Evolutionary conservation across 106 monocot genomes (phyloP).

Genomic region (Gastrodia elata): DNA sequence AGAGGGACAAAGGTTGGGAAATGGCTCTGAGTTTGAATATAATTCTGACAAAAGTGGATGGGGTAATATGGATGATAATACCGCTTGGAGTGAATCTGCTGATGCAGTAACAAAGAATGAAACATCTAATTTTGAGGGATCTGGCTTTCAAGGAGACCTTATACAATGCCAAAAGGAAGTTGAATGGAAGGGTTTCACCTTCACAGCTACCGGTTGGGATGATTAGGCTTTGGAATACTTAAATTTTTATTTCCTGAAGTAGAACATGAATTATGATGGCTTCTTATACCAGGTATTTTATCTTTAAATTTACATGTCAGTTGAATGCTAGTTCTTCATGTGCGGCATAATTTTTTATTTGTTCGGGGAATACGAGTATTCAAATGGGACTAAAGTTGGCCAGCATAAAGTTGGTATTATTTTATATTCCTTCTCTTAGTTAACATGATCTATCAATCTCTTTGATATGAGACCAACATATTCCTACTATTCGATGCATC

Average conservation of each 20-base stretch:
- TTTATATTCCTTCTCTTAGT: no score
- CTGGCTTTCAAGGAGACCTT: neutral
- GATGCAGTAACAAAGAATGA: neutral
- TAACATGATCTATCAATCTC: no score
- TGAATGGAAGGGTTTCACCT: neutral
- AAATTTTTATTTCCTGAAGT: neutral
- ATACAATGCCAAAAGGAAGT: neutral
- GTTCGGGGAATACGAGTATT: no score
- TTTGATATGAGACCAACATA: no score
- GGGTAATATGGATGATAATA: neutral
- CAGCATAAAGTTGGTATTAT: no score
- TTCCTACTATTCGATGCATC: no score
- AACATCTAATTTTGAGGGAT: neutral
- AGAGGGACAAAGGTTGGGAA: neutral
- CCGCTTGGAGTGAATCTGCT: neutral
- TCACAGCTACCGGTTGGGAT: constrained; percentile 8
- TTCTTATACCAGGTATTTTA: no score
- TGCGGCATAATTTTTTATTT: no score
- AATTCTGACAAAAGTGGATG: neutral
- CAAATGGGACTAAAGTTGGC: no score
- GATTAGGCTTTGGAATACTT: neutral
- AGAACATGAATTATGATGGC: neutral
- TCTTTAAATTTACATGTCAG: no score
- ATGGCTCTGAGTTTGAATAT: neutral
- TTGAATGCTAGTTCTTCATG: no score